Conservation (phyloP, 352 stramenopile genomes). For the Salisapilia sapeloensis region DNA sequence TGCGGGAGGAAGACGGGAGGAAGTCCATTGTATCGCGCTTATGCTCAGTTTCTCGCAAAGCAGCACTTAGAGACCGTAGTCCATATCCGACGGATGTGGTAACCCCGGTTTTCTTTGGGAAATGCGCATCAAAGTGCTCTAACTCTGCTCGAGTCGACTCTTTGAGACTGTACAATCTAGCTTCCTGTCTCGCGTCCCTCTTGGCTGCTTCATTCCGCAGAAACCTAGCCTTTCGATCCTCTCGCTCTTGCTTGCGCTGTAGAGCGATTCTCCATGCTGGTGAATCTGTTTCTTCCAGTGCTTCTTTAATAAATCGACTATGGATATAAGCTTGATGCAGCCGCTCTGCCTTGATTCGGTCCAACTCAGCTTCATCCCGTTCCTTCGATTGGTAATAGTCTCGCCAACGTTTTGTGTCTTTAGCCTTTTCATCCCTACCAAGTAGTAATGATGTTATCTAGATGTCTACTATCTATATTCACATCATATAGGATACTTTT, state of each 20-base stretch:
- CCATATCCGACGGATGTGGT: conserved; percentile 43
- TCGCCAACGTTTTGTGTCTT: conserved; percentile 10
- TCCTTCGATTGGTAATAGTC: conserved; percentile 11
- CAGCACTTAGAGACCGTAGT: conserved; percentile 34
- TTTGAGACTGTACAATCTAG: conserved; percentile 30
- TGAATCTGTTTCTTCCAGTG: conserved; percentile 49
- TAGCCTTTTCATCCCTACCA: conserved; percentile 18
- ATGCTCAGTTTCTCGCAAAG: conserved; percentile 9
- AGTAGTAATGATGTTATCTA: conserved; percentile 1
- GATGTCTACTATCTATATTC: too few relatives aligned
- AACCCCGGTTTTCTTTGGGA: too few relatives aligned
- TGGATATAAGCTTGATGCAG: conserved; percentile 49
- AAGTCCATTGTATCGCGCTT: conserved; percentile 1
- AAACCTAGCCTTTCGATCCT: conserved; percentile 32
- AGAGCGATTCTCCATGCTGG: conserved; percentile 40
- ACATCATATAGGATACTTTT: conserved; percentile 31
- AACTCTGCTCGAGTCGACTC: conserved; percentile 26
- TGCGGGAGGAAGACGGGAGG: background rate
- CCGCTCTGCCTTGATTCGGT: conserved; percentile 44
- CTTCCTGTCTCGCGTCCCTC: conserved; percentile 20
- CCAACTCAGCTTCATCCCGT: conserved; percentile 18
- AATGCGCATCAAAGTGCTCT: conserved; percentile 35
- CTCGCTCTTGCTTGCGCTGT: conserved; percentile 35
- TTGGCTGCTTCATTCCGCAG: conserved; percentile 20
- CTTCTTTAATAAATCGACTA: conserved; percentile 55